Conservation (phyloP, 2,329 filamentous ascomycete species). For the Aspergillus texensis region DNA sequence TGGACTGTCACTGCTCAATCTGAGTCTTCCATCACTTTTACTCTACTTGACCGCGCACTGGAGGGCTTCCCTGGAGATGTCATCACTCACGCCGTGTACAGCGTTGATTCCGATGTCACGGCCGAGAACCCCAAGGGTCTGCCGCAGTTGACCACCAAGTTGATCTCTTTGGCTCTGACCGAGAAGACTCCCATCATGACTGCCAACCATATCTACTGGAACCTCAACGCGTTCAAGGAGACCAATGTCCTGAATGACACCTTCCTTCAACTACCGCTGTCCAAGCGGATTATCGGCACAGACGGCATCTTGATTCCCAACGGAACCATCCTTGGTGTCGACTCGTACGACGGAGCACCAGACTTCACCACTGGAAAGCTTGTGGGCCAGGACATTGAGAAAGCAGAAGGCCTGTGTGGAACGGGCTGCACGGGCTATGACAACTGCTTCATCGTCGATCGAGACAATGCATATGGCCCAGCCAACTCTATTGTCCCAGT, state of each 20-base stretch:
- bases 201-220: constrained; percentile 56
- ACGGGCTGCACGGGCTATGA: constrained; percentile 83
- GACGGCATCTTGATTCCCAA: constrained; percentile 72
- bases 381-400: constrained; percentile 69
- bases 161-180: constrained; percentile 49
- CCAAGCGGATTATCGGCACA: constrained; percentile 48
- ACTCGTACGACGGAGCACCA: constrained; percentile 56
- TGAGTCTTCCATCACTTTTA: constrained; percentile 49
- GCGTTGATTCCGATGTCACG: constrained; percentile 41
- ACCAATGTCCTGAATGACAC: constrained; percentile 48
- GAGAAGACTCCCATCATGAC: constrained; percentile 54
- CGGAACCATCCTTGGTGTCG: constrained; percentile 73
- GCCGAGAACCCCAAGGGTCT: constrained; percentile 43
- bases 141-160: constrained; percentile 47
- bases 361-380: constrained; percentile 78
- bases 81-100: constrained; percentile 50
- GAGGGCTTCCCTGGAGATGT: constrained; percentile 52
- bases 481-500: constrained; percentile 45
- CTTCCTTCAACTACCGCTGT: constrained; percentile 48
- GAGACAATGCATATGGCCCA: constrained; percentile 37
- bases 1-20: constrained; percentile 51
- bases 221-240: constrained; percentile 52
- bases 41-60: constrained; percentile 46
- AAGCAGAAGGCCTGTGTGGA: constrained; percentile 74
- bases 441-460: constrained; percentile 54